These are phyloP conservation scores for Hypseocharis bilobata DNA, from an alignment of 441 rosid genomes.

Conservation along the genomic window DNA sequence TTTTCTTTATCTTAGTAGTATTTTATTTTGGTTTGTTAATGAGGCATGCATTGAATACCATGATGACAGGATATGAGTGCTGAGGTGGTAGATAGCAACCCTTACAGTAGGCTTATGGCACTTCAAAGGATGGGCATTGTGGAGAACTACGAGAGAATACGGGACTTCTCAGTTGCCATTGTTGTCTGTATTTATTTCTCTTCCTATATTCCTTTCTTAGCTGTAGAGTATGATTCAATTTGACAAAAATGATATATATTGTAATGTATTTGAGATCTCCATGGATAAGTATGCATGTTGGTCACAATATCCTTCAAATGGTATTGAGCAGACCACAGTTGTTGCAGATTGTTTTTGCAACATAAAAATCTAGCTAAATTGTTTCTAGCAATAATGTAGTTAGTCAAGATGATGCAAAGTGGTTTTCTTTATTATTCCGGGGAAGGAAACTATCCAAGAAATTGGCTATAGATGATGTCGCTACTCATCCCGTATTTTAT, in stretches of 20 bases:
- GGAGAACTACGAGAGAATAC: constrained; percentile 69
- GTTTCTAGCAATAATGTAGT: background rate
- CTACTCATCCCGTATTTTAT: background rate
- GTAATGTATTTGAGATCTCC: background rate
- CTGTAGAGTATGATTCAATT: background rate
- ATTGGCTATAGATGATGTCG: background rate
- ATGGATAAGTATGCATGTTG: background rate
- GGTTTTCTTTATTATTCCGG: background rate
- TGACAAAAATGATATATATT: background rate
- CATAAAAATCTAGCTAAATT: background rate
- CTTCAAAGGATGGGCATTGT: constrained; percentile 97
- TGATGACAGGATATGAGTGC: constrained; percentile 79
- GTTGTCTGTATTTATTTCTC: constrained; percentile 66
- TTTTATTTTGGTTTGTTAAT: constrained; percentile 3
- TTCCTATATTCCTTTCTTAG: constrained; percentile 11
- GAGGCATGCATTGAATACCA: constrained; percentile 6
- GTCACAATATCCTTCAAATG: background rate
- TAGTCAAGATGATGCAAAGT: background rate
- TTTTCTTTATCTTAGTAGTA: background rate
- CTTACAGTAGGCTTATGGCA: constrained; percentile 96
- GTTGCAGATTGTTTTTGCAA: background rate
- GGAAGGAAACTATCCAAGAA: background rate
- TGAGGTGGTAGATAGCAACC: constrained; percentile 91
- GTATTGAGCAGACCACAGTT: background rate
- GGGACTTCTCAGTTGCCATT: constrained; percentile 84